Evolutionary conservation across 73 alveolate species (phyloP), one percentile per base, ranked within the genome.

Genomic region (Paramecium caudatum): DNA sequence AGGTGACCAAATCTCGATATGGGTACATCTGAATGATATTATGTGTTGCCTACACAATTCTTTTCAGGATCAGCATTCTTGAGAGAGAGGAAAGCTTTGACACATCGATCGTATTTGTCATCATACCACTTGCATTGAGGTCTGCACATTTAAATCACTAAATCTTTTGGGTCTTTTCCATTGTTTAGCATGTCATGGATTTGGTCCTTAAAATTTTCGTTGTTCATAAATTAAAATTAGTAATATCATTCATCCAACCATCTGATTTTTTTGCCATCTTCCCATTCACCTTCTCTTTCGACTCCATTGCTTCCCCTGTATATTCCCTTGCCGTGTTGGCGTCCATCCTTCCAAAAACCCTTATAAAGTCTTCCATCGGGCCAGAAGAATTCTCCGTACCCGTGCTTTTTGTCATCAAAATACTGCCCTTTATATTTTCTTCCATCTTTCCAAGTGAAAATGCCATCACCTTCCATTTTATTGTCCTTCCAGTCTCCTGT

Each of bases 241-340:
- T n/a, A n/a, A n/a, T n/a, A n/a, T 74, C 83, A 65, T 74, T 74
- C 88, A 27, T 90, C 91, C 32, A 90, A 46, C 94, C 94, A 90
- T 70, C 94, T 93, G 7, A 93, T 82, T 41, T 93, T 93, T 82
- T 91, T 93, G 3, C 96, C 96, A 46, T 93, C 96, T 39, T 91
- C 93, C 96, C 96, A 93, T 21, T 90, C 90, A 15, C 96, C 96
- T 82, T 55, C 93, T 63, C 95, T 90, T 82, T 93, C 95, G 23
- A 68, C 17, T 0, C 95, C 95, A 36, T 81, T 93, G 21, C 94
- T 84, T 48, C 93, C 91, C 68, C 83, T 93, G 47, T 93, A 93
- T 21, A 86, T 17, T 15, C 96, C 96, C 47, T 87, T 91, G 6
- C 96, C 96, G 37, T 93, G 96, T 48, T 93, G 36, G 45, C 84